phyloP scores from a whole-genome alignment of 345 rosid species.

The Euphorbia pulcherrima region DNA sequence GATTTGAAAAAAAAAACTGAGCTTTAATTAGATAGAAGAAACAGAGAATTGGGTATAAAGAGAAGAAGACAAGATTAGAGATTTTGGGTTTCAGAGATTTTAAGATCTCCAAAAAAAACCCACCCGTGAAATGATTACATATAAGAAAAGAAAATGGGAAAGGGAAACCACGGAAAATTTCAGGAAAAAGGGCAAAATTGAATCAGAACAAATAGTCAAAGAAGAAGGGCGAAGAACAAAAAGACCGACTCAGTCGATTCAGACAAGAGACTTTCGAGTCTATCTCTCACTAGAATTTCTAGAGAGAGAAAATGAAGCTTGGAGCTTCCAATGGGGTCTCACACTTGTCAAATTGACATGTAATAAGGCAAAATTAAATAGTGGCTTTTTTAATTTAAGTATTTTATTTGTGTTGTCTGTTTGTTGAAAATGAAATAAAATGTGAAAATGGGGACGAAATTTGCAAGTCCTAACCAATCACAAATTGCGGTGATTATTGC shows the following conservation, averaged over 20 bases:
- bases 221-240: not conserved
- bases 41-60: not conserved
- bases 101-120: constrained; percentile 12
- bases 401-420: not conserved
- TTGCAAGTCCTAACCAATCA: not conserved
- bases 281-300: not conserved
- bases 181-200: not conserved
- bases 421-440: not conserved
- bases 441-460: not conserved
- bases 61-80: not conserved
- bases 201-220: not conserved
- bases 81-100: constrained; percentile 5
- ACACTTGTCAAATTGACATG: not conserved
- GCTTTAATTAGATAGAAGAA: not conserved
- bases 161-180: not conserved
- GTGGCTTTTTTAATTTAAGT: not conserved
- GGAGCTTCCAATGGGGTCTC: not conserved
- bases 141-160: not conserved
- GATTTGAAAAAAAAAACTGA: not conserved
- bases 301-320: constrained; percentile 2
- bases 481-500: constrained; percentile 7
- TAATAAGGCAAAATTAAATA: not conserved
- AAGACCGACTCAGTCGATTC: not conserved
- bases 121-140: constrained; percentile 8
- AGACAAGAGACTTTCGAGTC: not conserved